These are phyloP conservation scores for Dipteronia sinensis DNA, from an alignment of 345 rosid genomes.

Conservation along the genomic window DNA sequence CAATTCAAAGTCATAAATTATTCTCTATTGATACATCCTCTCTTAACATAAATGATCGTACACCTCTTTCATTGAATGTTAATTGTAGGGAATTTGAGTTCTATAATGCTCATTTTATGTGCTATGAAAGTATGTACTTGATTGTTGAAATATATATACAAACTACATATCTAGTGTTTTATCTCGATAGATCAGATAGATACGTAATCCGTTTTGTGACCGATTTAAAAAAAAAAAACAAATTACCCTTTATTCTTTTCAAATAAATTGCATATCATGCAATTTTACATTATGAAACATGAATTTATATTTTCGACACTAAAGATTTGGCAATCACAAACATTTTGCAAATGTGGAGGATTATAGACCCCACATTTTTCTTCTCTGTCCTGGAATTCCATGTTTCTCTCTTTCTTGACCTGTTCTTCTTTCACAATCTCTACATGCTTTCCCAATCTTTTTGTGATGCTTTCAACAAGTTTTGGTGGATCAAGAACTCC, in stretches of 20 bases:
- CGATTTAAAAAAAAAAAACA: too few relatives aligned
- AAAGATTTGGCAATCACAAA: constrained; percentile 33
- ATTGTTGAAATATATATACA: too few relatives aligned
- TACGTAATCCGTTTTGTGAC: too few relatives aligned
- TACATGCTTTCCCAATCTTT: constrained; percentile 50
- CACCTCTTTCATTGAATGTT: too few relatives aligned
- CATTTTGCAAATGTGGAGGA: constrained; percentile 40
- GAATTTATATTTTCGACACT: constrained; percentile 56
- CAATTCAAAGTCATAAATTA: background rate
- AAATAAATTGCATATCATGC: too few relatives aligned
- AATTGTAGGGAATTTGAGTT: too few relatives aligned
- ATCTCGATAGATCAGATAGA: too few relatives aligned
- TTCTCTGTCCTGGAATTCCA: background rate
- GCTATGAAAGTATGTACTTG: too few relatives aligned
- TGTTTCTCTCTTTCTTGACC: constrained; percentile 23
- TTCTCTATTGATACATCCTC: too few relatives aligned
- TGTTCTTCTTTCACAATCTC: constrained; percentile 41
- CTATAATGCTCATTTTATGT: too few relatives aligned
- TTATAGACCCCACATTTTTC: constrained; percentile 25
- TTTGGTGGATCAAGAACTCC: constrained; percentile 53
- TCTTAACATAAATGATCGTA: too few relatives aligned
- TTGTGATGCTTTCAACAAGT: constrained; percentile 38
- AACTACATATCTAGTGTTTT: too few relatives aligned
- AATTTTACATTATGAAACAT: constrained; percentile 48
- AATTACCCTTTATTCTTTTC: background rate